Evolutionary conservation across 2,329 filamentous ascomycete genomes (phyloP), one percentile per base, ranked within the genome.

Genomic region (Colletotrichum chrysophilum): DNA sequence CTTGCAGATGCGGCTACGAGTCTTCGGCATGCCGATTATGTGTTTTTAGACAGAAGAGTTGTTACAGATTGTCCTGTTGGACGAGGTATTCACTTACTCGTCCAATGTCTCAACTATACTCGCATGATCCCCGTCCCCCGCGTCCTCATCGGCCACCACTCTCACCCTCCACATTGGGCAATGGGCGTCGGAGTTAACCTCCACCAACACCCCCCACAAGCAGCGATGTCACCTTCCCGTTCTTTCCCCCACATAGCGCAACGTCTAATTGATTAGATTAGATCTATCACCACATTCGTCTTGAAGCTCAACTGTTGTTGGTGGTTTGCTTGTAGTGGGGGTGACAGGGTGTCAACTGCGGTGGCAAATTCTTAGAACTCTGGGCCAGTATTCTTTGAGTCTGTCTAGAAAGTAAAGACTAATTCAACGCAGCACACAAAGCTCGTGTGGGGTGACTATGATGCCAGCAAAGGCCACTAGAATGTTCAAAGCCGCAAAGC

Each of bases 171-270:
- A 72, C 62, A 48, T 66, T 38, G 18, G 26, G 26, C 21, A 26
- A 62, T 32, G 18, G 30, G 26, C 21, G 16, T 55, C 69, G 30
- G 62, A 56, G 26, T 56, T 62, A 32, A 21, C 62, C 55, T 75
- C 69, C 71, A 71, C 71, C 64, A 48, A 60, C 70, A 67, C 48
- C 69, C 56, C 65, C 73, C 69, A 55, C 62, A 60, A 55, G 14
- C 61, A 18, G 34, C 36, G 55, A 66, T 67, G 69, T 62, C 32
- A 62, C 69, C 56, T 48, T 30, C 18, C 21, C n/a, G 43, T 52
- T 52, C 43, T 52, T 26, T 48, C 62, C 69, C 73, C 62, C 62
- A 72, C 62, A 67, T 43, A 30, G 48, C 26, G 38, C 61, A 28
- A 60, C 48, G n/a, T 43, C n/a, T 32, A 32, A 43, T 64, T 30